phyloP scores from a whole-genome alignment of 2,329 filamentous ascomycete species.

The Chaetomiaceae sp. region DNA sequence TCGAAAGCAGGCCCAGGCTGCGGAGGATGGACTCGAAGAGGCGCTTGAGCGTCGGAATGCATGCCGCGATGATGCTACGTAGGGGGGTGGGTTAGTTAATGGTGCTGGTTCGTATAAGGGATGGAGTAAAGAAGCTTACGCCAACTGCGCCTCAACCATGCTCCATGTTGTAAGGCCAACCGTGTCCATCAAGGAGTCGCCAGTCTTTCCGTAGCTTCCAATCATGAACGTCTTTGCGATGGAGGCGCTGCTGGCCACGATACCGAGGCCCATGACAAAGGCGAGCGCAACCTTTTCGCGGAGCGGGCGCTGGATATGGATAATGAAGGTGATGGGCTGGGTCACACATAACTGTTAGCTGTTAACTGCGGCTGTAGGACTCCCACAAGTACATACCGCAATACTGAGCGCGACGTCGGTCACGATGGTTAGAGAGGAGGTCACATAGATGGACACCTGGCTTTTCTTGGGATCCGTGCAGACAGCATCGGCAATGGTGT shows the following conservation, averaged over 20 bases:
- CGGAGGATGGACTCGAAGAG: constrained; percentile 16
- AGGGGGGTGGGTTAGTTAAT: neutral
- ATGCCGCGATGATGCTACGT: constrained; percentile 18
- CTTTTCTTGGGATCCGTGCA: constrained; percentile 8
- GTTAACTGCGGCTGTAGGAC: no score
- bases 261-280: constrained; percentile 21
- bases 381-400: neutral
- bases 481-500: constrained; percentile 8
- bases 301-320: constrained; percentile 18
- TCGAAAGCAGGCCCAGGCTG: constrained; percentile 12
- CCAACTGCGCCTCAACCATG: constrained; percentile 18
- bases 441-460: constrained; percentile 18
- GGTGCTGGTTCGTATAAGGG: neutral
- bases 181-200: constrained; percentile 18
- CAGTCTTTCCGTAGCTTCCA: constrained; percentile 18
- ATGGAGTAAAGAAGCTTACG: constrained; percentile 1
- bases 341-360: neutral
- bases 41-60: constrained; percentile 17
- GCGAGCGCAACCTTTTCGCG: constrained; percentile 19
- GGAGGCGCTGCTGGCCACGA: constrained; percentile 18
- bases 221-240: constrained; percentile 18
- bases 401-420: constrained; percentile 18
- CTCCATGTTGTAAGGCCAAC: constrained; percentile 18
- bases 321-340: constrained; percentile 19
- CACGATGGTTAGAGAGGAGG: constrained; percentile 12